These are phyloP conservation scores for Acanthamoeba rhysodes DNA, from an alignment of 208 protist species.

Conservation along the genomic window DNA sequence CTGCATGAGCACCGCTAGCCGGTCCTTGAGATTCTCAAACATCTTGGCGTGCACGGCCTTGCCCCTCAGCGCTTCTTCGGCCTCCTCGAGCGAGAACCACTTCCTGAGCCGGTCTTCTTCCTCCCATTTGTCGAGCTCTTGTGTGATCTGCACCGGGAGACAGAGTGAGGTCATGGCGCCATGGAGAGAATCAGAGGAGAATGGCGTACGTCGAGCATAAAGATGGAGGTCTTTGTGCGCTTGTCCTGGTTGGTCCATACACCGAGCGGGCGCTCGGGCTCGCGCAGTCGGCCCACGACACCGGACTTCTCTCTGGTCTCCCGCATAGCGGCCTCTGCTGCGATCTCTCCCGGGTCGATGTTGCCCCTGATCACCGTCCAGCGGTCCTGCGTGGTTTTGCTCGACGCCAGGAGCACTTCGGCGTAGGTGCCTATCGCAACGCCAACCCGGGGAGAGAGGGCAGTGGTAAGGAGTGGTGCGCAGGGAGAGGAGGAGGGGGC, in stretches of 20 bases:
- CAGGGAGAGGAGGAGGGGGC: not conserved
- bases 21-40: constrained; percentile 49
- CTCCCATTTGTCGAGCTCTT: constrained; percentile 57
- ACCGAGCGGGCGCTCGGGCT: constrained; percentile 65
- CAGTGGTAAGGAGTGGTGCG: not conserved
- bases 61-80: not conserved
- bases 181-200: not conserved
- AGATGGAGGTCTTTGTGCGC: constrained; percentile 62
- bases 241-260: constrained; percentile 60
- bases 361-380: constrained; percentile 52
- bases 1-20: constrained; percentile 50
- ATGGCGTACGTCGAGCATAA: constrained; percentile 61
- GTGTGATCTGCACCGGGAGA: not conserved
- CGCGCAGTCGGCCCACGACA: constrained; percentile 27
- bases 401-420: constrained; percentile 49
- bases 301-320: constrained; percentile 53
- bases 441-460: not conserved
- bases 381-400: constrained; percentile 28
- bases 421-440: constrained; percentile 3
- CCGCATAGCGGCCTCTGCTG: constrained; percentile 44
- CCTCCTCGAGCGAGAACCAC: constrained; percentile 64
- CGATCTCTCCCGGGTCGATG: constrained; percentile 63
- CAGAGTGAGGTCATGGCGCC: not conserved
- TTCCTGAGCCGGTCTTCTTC: constrained; percentile 46
- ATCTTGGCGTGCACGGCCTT: constrained; percentile 43